Evolutionary conservation across 2,329 filamentous ascomycete genomes (phyloP), one percentile per base, ranked within the genome.

Genomic region (Penicillium psychrosexuale): DNA sequence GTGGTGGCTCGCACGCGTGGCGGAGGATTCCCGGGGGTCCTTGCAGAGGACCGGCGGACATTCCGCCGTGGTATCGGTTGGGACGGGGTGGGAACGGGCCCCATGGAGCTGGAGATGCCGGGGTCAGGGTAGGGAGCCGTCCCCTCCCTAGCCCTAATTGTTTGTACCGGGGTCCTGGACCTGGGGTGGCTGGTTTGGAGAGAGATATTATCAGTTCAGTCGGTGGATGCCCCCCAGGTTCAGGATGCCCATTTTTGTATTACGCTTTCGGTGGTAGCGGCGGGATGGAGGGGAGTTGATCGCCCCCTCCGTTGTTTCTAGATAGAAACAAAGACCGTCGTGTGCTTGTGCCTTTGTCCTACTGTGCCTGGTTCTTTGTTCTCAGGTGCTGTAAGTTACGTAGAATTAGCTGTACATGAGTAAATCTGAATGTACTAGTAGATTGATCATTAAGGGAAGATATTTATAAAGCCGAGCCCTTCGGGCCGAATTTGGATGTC

Each of bases 61-160:
- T 73, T 68, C 48, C 55, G 62, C n/a, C 66, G 70, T 24, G 71
- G 71, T 7, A 63, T 63, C 47, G 69, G 66, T 8, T 73, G 70
- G 70, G 70, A 73, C 60, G 68, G 70, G 7, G 59, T 47, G 8
- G 65, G 61, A 13, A 59, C 60, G 24, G 68, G 69, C 13, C 63
- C 66, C 17, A 65, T 72, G 64, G 68, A 72, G 53, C 58, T 68
- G n/a, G 70, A 72, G 51, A 60, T 31, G 31, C 39, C 30, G 34
- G 40, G 19, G 46, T 39, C 12, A 30, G 47, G 37, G 31, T 38
- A 47, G 56, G 38, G 45, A 34, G 48, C 48, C 48, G 47, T 46
- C 48, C 48, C 48, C 48, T 51, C 48, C 31, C 39, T 51, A 45
- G 39, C 48, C 31, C 38, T n/a, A 13, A 11, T 34, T 43, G 12